Evolutionary conservation across 1,284 basidiomycete genomes (phyloP).

Genomic region (Trametes sp.): DNA sequence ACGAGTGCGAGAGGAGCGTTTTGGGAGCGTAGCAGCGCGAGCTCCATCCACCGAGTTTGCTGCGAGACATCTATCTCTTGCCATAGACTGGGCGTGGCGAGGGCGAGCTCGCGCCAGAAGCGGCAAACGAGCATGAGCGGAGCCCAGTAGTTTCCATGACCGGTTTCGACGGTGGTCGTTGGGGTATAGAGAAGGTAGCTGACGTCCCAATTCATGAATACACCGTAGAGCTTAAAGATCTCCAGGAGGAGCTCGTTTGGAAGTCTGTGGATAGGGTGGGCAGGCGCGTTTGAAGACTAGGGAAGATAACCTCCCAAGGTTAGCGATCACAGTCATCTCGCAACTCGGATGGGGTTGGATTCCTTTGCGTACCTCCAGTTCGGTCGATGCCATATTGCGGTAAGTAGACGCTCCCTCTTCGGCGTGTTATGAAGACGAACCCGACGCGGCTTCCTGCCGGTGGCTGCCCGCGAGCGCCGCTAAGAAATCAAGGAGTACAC

Average conservation of each 20-base stretch:
- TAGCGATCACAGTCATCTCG: too few species aligned
- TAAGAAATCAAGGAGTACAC: too few species aligned
- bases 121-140: conserved; percentile 8
- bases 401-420: too few species aligned
- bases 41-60: neutral
- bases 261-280: neutral
- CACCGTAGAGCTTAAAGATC: neutral
- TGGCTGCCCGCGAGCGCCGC: too few species aligned
- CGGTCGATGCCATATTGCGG: too few species aligned
- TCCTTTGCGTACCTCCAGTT: too few species aligned
- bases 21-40: conserved; percentile 2
- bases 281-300: too few species aligned
- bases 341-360: too few species aligned
- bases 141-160: neutral
- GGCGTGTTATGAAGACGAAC: too few species aligned
- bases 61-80: neutral
- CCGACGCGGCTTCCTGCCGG: too few species aligned
- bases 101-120: conserved; percentile 3
- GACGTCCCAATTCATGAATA: neutral
- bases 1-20: neutral
- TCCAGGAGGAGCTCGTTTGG: neutral
- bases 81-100: conserved; percentile 1
- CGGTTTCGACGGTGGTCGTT: neutral
- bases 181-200: neutral
- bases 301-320: too few species aligned